Base-by-base conservation (phyloP, 345 rosid species). In the Gynandropsis gynandra region DNA sequence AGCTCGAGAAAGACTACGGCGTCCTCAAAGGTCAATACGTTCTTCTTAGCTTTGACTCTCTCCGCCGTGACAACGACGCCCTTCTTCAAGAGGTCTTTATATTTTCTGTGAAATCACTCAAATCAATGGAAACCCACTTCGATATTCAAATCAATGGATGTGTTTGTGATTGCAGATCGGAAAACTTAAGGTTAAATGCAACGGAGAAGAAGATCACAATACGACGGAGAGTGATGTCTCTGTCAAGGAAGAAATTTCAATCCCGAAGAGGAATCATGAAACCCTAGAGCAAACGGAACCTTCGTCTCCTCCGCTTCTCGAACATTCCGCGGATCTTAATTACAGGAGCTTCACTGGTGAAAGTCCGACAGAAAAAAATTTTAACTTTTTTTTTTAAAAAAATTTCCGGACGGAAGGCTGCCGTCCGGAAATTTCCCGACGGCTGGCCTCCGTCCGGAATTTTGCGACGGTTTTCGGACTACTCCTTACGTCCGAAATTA, bases 1-100 rank as follows among this genome's bases (percentile, higher is more conserved):
- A n/a, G n/a, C n/a, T n/a, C n/a, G n/a, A n/a, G n/a, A 89, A 20
- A 84, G 93, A 87, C 46, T 87, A 83, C 31, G 77, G 76, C 5
- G 27, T 65, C 41, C 83, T 87, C 4, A 83, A 87, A 51, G 40
- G 66, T 57, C 72, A 58, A 47, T 81, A 79, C 46, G 93, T 87
- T 15, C 79, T 79, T 62, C 60, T 14, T 49, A 66, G 64, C 64
- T 79, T 59, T 32, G 98, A 87, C 17, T 35, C 74, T 9, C 81
- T 92, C 44, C 83, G 77, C n/a, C 93, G 71, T 9, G 89, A 87
- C 67, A 84, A 92, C 14, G 86, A 92, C 50, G 69, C 81, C 5
- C 82, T 92, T 4, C 76, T 75, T 68, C 82, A 82, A 60, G 85
- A 92, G 98, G 98, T 87, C 43, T 21, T 7, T 20, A n/a, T 10